A percentile compares a stretch with the other conserved stretches of the same genome.
Evolutionary conservation across 2,329 filamentous ascomycete genomes (phyloP).

Genomic region (Hypoxylon sp.): DNA sequence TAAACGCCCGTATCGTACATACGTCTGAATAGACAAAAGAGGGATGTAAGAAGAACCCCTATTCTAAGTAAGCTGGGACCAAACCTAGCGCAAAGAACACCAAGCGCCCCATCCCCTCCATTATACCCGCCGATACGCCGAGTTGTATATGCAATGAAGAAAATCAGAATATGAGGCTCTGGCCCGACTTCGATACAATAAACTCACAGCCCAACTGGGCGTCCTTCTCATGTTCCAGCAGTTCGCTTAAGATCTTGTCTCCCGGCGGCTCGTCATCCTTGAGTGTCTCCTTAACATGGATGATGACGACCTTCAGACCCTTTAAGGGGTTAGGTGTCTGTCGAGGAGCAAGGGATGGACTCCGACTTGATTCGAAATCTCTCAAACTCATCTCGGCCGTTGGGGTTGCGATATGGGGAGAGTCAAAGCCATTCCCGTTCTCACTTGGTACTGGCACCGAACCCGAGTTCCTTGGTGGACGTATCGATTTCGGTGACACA

Average conservation of each 20-base stretch:
- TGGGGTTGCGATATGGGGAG: conserved; percentile 61
- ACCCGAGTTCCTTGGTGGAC: conserved; percentile 44
- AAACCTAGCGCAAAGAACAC: conserved; percentile 15
- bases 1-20: conserved; percentile 28
- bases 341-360: conserved; percentile 28
- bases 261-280: conserved; percentile 74
- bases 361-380: conserved; percentile 51
- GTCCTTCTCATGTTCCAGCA: conserved; percentile 74
- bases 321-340: conserved; percentile 65
- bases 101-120: conserved; percentile 23
- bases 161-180: conserved; percentile 65
- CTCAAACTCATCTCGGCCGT: conserved; percentile 61
- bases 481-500: conserved; percentile 65
- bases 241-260: conserved; percentile 76
- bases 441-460: conserved; percentile 34
- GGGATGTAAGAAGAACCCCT: conserved; percentile 12
- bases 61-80: conserved; percentile 15
- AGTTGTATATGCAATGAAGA: conserved; percentile 29
- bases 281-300: conserved; percentile 92
- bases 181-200: conserved; percentile 75
- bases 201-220: conserved; percentile 83
- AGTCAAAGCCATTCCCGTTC: conserved; percentile 47
- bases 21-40: conserved; percentile 14
- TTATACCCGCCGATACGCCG: conserved; percentile 22
- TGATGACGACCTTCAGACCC: conserved; percentile 85